These are phyloP conservation scores for Gossypium schwendimanii DNA, from an alignment of 441 rosid genomes.

Conservation along the genomic window DNA sequence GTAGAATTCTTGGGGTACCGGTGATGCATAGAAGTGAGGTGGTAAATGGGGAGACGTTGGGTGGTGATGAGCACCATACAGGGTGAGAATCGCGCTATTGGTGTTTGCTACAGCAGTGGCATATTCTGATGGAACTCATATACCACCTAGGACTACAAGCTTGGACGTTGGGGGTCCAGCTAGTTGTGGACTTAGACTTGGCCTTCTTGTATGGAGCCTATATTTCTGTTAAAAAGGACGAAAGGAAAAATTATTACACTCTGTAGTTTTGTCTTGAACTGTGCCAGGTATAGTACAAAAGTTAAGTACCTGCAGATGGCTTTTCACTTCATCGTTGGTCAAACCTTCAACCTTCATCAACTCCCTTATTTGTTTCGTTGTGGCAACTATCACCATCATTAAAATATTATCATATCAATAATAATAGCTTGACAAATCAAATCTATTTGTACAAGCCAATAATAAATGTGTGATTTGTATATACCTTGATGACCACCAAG, in stretches of 20 bases:
- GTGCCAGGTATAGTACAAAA: not conserved
- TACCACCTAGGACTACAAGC: slow-evolving; percentile 80
- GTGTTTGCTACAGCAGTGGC: slow-evolving; percentile 50
- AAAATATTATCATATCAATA: slow-evolving; percentile 4
- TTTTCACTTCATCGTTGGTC: slow-evolving; percentile 79
- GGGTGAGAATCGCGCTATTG: slow-evolving; percentile 40
- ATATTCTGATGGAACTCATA: slow-evolving; percentile 92
- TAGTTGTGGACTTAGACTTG: slow-evolving; percentile 81
- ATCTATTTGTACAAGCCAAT: not conserved
- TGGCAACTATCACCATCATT: slow-evolving; percentile 41
- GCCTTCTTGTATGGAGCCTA: slow-evolving; percentile 92
- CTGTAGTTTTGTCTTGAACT: not conserved
- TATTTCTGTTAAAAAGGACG: slow-evolving; percentile 51
- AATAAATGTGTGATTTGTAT: not conserved
- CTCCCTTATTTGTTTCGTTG: slow-evolving; percentile 69
- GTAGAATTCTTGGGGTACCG: slow-evolving; percentile 58
- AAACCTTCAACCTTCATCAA: slow-evolving; percentile 75
- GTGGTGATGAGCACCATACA: slow-evolving; percentile 40
- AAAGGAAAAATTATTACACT: not conserved
- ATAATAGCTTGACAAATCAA: not conserved
- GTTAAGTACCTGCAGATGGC: slow-evolving; percentile 53
- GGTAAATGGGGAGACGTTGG: slow-evolving; percentile 38
- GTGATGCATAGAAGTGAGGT: slow-evolving; percentile 51
- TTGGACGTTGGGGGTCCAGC: slow-evolving; percentile 50
- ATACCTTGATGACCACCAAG: slow-evolving; percentile 99